Evolutionary conservation across 805 yeast genomes (phyloP).

Genomic region (Starmerella stellata): DNA sequence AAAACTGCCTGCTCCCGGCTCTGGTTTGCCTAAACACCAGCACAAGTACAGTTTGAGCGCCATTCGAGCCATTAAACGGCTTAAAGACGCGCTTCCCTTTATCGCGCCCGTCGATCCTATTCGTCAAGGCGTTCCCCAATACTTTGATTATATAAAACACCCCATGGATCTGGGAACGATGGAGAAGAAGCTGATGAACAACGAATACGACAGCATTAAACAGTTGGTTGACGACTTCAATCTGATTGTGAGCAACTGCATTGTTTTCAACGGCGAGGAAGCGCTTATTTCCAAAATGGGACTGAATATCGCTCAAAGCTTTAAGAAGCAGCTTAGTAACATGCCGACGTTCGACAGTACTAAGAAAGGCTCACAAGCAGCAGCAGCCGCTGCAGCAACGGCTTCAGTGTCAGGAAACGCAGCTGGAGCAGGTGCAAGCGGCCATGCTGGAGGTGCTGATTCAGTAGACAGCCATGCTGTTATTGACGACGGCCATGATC

Average conservation of each 20-base stretch:
- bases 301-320: slow-evolving; percentile 70
- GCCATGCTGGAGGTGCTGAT: no score
- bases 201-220: slow-evolving; percentile 55
- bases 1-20: slow-evolving; percentile 13
- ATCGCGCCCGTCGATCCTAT: slow-evolving; percentile 76
- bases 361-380: slow-evolving; percentile 20
- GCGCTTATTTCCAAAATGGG: slow-evolving; percentile 84
- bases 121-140: slow-evolving; percentile 76
- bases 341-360: slow-evolving; percentile 47
- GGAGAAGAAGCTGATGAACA: slow-evolving; percentile 53
- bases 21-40: slow-evolving; percentile 42
- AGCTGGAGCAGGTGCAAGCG: no score
- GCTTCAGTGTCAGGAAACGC: no score
- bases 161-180: slow-evolving; percentile 93
- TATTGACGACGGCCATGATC: slow-evolving; percentile 1
- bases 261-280: slow-evolving; percentile 65
- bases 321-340: slow-evolving; percentile 80
- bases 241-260: slow-evolving; percentile 68
- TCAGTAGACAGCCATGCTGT: slow-evolving; percentile 1
- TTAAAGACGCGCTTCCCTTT: slow-evolving; percentile 86
- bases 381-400: slow-evolving; percentile 23
- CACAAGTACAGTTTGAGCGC: slow-evolving; percentile 59
- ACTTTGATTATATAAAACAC: slow-evolving; percentile 59
- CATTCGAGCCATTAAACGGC: slow-evolving; percentile 68
- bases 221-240: slow-evolving; percentile 63